Percentiles rank a stretch among this genome's conserved stretches.
phyloP scores from a whole-genome alignment of 768 basidiomycete genomes.

The Suillus bovinus region DNA sequence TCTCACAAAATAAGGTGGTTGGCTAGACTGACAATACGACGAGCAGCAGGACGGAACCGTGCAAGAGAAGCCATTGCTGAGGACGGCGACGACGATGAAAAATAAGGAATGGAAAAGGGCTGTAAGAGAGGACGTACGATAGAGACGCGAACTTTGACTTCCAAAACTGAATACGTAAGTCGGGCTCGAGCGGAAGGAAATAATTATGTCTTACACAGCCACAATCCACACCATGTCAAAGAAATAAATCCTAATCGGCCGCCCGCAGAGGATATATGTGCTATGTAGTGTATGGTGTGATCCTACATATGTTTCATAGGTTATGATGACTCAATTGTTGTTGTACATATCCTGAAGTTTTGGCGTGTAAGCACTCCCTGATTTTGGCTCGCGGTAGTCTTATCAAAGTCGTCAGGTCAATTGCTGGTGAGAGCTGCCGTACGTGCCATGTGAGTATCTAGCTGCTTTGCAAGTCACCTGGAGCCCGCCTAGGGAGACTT shows the following conservation, averaged over 20 bases:
- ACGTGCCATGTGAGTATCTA: not conserved
- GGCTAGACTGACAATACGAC: conserved; percentile 26
- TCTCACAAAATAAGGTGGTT: not conserved
- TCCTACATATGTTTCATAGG: too few relatives aligned
- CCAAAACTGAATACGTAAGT: conserved; percentile 24
- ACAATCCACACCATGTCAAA: conserved; percentile 14
- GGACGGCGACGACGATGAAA: conserved; percentile 7
- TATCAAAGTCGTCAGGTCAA: not conserved
- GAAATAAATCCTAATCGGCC: not conserved
- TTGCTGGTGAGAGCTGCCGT: not conserved
- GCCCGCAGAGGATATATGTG: too few relatives aligned
- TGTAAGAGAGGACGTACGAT: conserved; percentile 8
- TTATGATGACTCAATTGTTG: not conserved
- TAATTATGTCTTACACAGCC: conserved; percentile 26
- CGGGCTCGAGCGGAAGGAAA: conserved; percentile 30
- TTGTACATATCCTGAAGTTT: not conserved
- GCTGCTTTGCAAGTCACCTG: not conserved
- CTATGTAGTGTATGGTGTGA: not conserved
- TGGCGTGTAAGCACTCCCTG: not conserved
- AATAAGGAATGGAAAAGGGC: not conserved
- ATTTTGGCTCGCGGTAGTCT: not conserved
- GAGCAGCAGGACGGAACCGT: conserved; percentile 29
- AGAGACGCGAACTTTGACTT: conserved; percentile 4
- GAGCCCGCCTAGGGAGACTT: not conserved
- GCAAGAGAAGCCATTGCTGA: conserved; percentile 32